Evolutionary conservation across 2,329 filamentous ascomycete genomes (phyloP).

Genomic region (Talaromyces sp.): DNA sequence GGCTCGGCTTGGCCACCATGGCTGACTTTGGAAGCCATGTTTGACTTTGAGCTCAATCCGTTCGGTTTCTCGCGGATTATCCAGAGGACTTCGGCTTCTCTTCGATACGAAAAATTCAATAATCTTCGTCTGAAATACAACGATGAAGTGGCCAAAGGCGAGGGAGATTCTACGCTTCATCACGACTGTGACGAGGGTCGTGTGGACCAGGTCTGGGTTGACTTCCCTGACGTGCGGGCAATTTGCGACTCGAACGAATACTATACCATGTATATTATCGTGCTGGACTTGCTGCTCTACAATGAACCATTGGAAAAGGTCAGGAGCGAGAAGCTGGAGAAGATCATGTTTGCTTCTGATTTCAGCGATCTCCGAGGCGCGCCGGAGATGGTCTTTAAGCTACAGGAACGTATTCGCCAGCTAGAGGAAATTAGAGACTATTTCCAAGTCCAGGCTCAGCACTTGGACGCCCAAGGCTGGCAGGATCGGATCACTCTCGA

Average conservation of each 20-base stretch:
- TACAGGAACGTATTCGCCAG: constrained; percentile 89
- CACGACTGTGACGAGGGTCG: constrained; percentile 59
- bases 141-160: constrained; percentile 74
- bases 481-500: constrained; percentile 85
- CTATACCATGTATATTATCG: constrained; percentile 97
- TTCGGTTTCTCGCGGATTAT: constrained; percentile 98
- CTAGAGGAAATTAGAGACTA: constrained; percentile 94
- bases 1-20: constrained; percentile 94
- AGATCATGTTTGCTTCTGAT: constrained; percentile 97
- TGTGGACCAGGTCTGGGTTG: constrained; percentile 96
- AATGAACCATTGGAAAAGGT: constrained; percentile 96
- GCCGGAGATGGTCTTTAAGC: constrained; percentile 82
- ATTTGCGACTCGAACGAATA: constrained; percentile 97
- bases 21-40: constrained; percentile 98
- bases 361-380: constrained; percentile 95
- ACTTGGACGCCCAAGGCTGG: constrained; percentile 85
- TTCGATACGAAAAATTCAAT: constrained; percentile 98
- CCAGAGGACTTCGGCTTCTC: constrained; percentile 88
- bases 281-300: constrained; percentile 91
- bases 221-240: constrained; percentile 90
- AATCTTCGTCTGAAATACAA: constrained; percentile 94
- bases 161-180: constrained; percentile 37
- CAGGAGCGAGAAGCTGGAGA: constrained; percentile 89
- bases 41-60: constrained; percentile 86
- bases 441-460: constrained; percentile 87